Evolutionary conservation across 768 basidiomycete genomes (phyloP).

Genomic region (Tricholoma bakamatsutake): DNA sequence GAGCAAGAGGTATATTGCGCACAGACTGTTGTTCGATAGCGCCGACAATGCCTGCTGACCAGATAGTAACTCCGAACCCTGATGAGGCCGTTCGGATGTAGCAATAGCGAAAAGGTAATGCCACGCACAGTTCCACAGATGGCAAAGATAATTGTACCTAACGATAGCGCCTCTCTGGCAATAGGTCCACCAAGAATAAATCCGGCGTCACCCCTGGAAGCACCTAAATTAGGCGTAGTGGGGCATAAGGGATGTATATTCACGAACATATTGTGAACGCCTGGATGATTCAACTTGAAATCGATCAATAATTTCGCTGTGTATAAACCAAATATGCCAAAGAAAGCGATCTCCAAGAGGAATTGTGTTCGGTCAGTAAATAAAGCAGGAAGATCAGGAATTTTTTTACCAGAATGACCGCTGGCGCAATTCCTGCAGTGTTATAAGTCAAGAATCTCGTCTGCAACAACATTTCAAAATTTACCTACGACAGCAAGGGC

Average conservation of each 20-base stretch:
- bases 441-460: too few species aligned
- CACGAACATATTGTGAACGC: conserved; percentile 42
- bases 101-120: too few species aligned
- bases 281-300: conserved; percentile 51
- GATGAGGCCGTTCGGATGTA: too few species aligned
- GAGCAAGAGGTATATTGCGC: conserved; percentile 36
- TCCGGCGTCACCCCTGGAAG: conserved; percentile 42
- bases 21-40: conserved; percentile 43
- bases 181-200: conserved; percentile 42
- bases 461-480: too few species aligned
- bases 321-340: conserved; percentile 44
- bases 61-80: conserved; percentile 40
- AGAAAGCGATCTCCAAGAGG: conserved; percentile 32
- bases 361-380: too few species aligned
- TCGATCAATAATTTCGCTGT: conserved; percentile 49
- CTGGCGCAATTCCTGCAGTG: conserved; percentile 32
- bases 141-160: conserved; percentile 47
- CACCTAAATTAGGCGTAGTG: not conserved
- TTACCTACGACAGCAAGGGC: conserved; percentile 46
- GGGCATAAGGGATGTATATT: conserved; percentile 10
- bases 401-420: conserved; percentile 29
- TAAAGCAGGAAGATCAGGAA: too few species aligned
- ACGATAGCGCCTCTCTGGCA: conserved; percentile 37
- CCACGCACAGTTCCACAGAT: conserved; percentile 31
- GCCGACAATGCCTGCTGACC: conserved; percentile 47